A percentile compares a stretch with the other conserved stretches of the same genome.
phyloP scores from a whole-genome alignment of 2,329 filamentous ascomycete genomes.

The Simplicillium aogashimaense region DNA sequence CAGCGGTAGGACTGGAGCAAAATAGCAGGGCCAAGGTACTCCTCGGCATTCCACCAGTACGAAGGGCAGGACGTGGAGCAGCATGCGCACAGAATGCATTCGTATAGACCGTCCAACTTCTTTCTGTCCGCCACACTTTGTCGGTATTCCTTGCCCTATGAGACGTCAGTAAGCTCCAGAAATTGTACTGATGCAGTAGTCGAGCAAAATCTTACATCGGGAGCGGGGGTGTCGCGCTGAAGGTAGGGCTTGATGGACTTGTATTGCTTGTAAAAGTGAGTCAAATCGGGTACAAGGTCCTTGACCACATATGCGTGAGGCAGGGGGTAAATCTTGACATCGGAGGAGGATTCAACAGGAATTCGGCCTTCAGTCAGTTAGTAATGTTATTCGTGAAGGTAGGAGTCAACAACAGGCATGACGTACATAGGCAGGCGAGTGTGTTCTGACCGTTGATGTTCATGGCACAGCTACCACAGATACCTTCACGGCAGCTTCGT shows the following conservation, averaged over 20 bases:
- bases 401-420: not conserved
- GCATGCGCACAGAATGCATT: constrained; percentile 98
- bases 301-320: constrained; percentile 99
- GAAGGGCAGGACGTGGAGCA: constrained; percentile 99
- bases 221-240: constrained; percentile 75
- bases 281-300: constrained; percentile 95
- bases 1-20: constrained; percentile 97
- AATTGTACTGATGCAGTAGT: not conserved
- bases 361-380: constrained; percentile 63
- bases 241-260: constrained; percentile 99
- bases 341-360: constrained; percentile 67
- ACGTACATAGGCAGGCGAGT: constrained; percentile 90
- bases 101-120: constrained; percentile 97
- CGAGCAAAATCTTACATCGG: constrained; percentile 54
- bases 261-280: constrained; percentile 99
- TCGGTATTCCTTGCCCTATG: constrained; percentile 79
- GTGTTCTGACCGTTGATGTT: constrained; percentile 99
- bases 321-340: constrained; percentile 93
- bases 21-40: constrained; percentile 95
- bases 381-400: not conserved
- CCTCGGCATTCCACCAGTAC: constrained; percentile 99
- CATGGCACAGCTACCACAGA: constrained; percentile 98
- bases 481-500: constrained; percentile 92
- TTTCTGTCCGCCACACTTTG: constrained; percentile 86
- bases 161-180: constrained; percentile 6